phyloP scores from a whole-genome alignment of 257 asterid genomes.

The Solanum corneliomulleri region DNA sequence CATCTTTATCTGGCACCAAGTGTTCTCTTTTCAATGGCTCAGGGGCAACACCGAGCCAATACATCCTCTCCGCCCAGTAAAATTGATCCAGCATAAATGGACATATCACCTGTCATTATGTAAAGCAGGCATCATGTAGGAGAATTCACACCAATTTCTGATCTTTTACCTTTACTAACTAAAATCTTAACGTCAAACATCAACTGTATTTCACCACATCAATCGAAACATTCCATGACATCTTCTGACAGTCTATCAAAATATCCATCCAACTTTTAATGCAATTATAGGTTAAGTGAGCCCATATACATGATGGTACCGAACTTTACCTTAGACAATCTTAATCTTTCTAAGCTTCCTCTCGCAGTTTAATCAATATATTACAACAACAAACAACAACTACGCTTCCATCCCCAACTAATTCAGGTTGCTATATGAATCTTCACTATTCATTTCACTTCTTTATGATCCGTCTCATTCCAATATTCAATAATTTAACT shows the following conservation, averaged over 20 bases:
- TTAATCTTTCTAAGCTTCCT: background rate
- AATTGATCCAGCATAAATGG: slow-evolving; percentile 88
- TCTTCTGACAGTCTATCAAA: background rate
- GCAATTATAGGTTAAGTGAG: background rate
- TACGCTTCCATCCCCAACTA: background rate
- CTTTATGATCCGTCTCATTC: background rate
- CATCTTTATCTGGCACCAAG: slow-evolving; percentile 53
- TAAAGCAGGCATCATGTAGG: background rate
- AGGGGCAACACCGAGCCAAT: slow-evolving; percentile 91
- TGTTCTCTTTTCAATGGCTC: slow-evolving; percentile 52
- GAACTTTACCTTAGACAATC: background rate
- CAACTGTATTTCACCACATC: background rate
- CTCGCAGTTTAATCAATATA: background rate
- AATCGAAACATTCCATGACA: background rate
- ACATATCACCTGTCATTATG: slow-evolving; percentile 54
- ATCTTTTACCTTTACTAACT: background rate
- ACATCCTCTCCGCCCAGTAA: slow-evolving; percentile 99
- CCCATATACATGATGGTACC: background rate
- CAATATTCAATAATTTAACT: background rate
- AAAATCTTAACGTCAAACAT: background rate
- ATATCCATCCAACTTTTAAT: background rate
- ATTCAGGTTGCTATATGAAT: background rate
- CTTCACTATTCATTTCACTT: background rate
- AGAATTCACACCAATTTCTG: background rate
- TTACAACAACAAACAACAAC: background rate